phyloP scores from a whole-genome alignment of 2,329 filamentous ascomycete genomes.

The Fusarium brevicatenulatum region DNA sequence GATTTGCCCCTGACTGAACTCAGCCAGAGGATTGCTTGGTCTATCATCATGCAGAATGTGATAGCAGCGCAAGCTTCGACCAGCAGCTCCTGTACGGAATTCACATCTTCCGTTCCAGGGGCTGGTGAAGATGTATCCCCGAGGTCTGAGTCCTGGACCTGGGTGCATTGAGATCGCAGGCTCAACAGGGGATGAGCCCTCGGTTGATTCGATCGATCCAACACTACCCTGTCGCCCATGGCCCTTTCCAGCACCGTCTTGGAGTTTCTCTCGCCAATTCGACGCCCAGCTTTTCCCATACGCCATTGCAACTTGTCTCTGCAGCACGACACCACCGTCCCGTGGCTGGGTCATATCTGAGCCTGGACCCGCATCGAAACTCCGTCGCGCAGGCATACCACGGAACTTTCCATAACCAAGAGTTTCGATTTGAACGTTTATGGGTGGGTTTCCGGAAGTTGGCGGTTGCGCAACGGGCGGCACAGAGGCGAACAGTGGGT shows the following conservation, averaged over 20 bases:
- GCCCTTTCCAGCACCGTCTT: conserved; percentile 37
- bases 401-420: conserved; percentile 69
- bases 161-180: conserved; percentile 52
- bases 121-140: conserved; percentile 81
- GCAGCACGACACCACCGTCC: conserved; percentile 54
- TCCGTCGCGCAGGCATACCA: conserved; percentile 55
- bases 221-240: conserved; percentile 47
- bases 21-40: conserved; percentile 58
- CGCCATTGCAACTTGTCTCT: conserved; percentile 67
- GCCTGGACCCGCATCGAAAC: conserved; percentile 46
- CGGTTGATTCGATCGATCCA: conserved; percentile 46
- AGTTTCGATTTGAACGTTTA: conserved; percentile 64
- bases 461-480: conserved; percentile 34
- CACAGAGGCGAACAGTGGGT: conserved; percentile 37
- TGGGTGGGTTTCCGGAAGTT: conserved; percentile 50
- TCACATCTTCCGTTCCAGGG: conserved; percentile 91
- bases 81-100: conserved; percentile 81
- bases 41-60: conserved; percentile 69
- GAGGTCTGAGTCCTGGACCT: conserved; percentile 61
- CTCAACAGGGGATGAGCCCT: conserved; percentile 45
- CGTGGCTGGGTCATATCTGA: conserved; percentile 20
- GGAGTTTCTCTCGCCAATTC: conserved; percentile 56
- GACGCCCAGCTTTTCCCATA: conserved; percentile 63
- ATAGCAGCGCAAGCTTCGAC: conserved; percentile 78
- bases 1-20: conserved; percentile 45